These are phyloP conservation scores for Alternaria alternata DNA, from an alignment of 2,329 filamentous ascomycete species.

Conservation along the genomic window DNA sequence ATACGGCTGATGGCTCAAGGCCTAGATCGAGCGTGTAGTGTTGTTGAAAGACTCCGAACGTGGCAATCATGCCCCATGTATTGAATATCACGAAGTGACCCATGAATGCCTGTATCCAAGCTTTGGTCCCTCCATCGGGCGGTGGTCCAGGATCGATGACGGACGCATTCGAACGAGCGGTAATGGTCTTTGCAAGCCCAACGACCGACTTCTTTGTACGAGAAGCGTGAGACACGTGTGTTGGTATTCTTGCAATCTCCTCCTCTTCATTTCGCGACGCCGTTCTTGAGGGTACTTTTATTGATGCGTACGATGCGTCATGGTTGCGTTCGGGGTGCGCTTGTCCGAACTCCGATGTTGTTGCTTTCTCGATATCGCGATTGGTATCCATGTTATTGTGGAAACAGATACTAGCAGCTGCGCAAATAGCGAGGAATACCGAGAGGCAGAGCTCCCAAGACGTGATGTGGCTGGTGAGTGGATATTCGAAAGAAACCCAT, in stretches of 20 bases:
- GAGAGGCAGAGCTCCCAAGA: neutral
- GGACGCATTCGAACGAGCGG: slow-evolving; percentile 44
- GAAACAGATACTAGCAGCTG: too few species aligned
- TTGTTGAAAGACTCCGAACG: slow-evolving; percentile 50
- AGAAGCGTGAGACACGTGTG: slow-evolving; percentile 13
- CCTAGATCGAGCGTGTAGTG: slow-evolving; percentile 44
- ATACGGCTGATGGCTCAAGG: slow-evolving; percentile 54
- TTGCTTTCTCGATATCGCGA: slow-evolving; percentile 27
- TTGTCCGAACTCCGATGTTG: slow-evolving; percentile 5
- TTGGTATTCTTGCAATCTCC: slow-evolving; percentile 14
- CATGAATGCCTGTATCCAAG: slow-evolving; percentile 50
- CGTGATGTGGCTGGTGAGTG: neutral
- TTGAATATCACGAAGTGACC: slow-evolving; percentile 50
- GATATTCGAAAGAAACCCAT: slow-evolving; percentile 1
- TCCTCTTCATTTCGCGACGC: slow-evolving; percentile 12
- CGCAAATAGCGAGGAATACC: neutral
- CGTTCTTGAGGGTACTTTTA: slow-evolving; percentile 7
- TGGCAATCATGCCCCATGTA: slow-evolving; percentile 49
- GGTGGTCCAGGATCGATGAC: slow-evolving; percentile 48
- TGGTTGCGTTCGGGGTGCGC: neutral
- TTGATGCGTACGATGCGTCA: slow-evolving; percentile 12
- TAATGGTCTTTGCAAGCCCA: slow-evolving; percentile 37
- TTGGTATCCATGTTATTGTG: slow-evolving; percentile 9
- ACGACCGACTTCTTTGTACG: slow-evolving; percentile 20
- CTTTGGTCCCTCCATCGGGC: slow-evolving; percentile 48